A percentile compares a stretch with the other conserved stretches of the same genome.
Conservation (phyloP, 345 rosid species). For the Eucalyptus urophylla region DNA sequence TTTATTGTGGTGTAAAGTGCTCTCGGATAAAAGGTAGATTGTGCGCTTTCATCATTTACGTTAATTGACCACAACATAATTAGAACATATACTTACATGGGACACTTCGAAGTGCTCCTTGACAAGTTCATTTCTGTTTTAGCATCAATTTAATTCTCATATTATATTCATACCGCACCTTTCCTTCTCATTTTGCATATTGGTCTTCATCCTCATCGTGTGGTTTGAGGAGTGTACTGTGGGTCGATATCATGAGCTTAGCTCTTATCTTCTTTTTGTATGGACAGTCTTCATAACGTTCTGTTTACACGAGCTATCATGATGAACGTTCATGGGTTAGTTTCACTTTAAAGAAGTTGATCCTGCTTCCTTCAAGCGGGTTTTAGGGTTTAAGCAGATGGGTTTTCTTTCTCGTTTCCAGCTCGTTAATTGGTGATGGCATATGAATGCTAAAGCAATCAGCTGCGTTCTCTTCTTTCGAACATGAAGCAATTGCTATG, state of each 20-base stretch:
- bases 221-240: neutral
- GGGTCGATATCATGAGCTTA: neutral
- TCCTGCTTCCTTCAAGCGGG: neutral
- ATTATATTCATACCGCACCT: neutral
- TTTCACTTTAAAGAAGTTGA: neutral
- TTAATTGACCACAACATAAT: neutral
- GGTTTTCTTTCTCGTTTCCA: neutral
- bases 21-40: neutral
- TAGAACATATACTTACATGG: neutral
- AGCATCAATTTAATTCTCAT: neutral
- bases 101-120: neutral
- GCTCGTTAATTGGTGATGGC: neutral
- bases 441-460: neutral
- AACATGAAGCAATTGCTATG: neutral
- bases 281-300: neutral
- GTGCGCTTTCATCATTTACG: neutral
- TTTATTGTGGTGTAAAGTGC: neutral
- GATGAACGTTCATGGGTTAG: neutral
- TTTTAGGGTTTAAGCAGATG: neutral
- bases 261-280: neutral
- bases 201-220: neutral
- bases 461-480: neutral
- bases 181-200: neutral
- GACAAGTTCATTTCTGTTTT: neutral
- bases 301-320: neutral